A percentile compares a stretch with the other conserved stretches of the same genome.
Evolutionary conservation across 179 eudicot species (phyloP).

Genomic region (Beta macrorhiza): DNA sequence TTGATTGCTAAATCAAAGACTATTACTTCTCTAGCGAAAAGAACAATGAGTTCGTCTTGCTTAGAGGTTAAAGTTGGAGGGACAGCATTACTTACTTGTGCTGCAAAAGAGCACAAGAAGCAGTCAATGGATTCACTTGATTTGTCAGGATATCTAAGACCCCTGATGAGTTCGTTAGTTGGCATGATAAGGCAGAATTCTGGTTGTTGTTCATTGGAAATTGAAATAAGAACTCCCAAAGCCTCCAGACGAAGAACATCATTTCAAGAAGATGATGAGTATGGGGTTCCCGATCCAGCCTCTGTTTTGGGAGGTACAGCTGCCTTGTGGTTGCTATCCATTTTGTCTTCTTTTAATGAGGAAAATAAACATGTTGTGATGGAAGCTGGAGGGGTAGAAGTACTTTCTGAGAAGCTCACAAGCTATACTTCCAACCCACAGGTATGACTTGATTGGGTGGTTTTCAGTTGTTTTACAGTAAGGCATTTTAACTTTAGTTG

Average conservation of each 20-base stretch:
- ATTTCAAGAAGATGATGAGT: slow-evolving; percentile 52
- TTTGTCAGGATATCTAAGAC: slow-evolving; percentile 58
- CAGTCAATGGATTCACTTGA: slow-evolving; percentile 49
- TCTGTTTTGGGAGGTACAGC: slow-evolving; percentile 65
- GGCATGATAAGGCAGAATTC: slow-evolving; percentile 57
- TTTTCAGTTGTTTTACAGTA: neutral
- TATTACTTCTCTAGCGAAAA: slow-evolving; percentile 53
- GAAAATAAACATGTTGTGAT: slow-evolving; percentile 59
- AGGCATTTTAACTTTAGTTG: neutral
- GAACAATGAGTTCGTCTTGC: slow-evolving; percentile 54
- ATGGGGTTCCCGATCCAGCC: slow-evolving; percentile 64
- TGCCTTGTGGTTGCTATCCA: slow-evolving; percentile 81
- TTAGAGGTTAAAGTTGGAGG: slow-evolving; percentile 90
- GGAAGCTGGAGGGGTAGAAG: slow-evolving; percentile 95
- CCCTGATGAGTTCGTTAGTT: slow-evolving; percentile 51
- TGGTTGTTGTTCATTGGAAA: slow-evolving; percentile 44
- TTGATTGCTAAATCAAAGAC: slow-evolving; percentile 49
- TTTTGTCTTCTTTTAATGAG: slow-evolving; percentile 70
- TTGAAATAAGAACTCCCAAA: slow-evolving; percentile 56
- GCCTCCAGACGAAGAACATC: slow-evolving; percentile 45
- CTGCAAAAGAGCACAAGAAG: slow-evolving; percentile 56
- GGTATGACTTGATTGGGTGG: slow-evolving; percentile 72
- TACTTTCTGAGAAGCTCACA: slow-evolving; percentile 72
- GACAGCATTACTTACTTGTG: slow-evolving; percentile 84
- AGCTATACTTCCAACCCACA: slow-evolving; percentile 39